These are phyloP conservation scores for Aspergillus conjunctus DNA, from an alignment of 495 filamentous ascomycete genomes.

Conservation along the genomic window DNA sequence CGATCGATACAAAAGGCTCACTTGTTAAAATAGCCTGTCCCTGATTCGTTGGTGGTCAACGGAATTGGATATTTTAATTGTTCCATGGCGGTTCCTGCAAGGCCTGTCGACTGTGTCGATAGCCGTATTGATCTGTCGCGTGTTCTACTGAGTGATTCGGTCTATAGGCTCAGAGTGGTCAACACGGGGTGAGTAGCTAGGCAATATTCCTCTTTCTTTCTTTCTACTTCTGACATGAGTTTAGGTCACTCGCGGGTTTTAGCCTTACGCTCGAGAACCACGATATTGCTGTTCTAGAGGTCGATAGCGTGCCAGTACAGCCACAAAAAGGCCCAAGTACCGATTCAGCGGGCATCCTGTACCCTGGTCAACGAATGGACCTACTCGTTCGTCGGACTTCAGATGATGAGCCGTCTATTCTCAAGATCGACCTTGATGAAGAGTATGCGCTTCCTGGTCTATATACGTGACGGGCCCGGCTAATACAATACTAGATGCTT, in stretches of 20 bases:
- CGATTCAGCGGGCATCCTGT: slow-evolving; percentile 45
- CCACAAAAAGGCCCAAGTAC: slow-evolving; percentile 10
- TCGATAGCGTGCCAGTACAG: slow-evolving; percentile 46
- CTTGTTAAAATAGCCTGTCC: slow-evolving; percentile 42
- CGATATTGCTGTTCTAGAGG: slow-evolving; percentile 35
- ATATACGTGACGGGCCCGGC: background rate
- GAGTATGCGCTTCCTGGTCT: slow-evolving; percentile 31
- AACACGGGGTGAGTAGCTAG: slow-evolving; percentile 48
- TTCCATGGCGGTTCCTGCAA: slow-evolving; percentile 49
- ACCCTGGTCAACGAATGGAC: slow-evolving; percentile 55
- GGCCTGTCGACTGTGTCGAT: slow-evolving; percentile 47
- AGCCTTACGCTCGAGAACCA: slow-evolving; percentile 37
- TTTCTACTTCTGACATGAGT: background rate
- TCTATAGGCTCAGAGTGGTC: slow-evolving; percentile 38
- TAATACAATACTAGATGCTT: slow-evolving; percentile 38
- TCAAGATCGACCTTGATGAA: slow-evolving; percentile 46
- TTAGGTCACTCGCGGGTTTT: slow-evolving; percentile 48
- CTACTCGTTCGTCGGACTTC: slow-evolving; percentile 33
- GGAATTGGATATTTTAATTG: slow-evolving; percentile 52
- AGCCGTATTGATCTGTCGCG: slow-evolving; percentile 25
- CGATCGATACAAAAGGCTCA: slow-evolving; percentile 5
- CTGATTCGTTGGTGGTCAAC: slow-evolving; percentile 55
- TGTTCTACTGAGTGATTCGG: slow-evolving; percentile 23
- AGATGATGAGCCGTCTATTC: slow-evolving; percentile 20
- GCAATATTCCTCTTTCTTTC: background rate